These are phyloP conservation scores for Puccinia horiana DNA, from an alignment of 1,284 basidiomycete genomes.

Conservation along the genomic window DNA sequence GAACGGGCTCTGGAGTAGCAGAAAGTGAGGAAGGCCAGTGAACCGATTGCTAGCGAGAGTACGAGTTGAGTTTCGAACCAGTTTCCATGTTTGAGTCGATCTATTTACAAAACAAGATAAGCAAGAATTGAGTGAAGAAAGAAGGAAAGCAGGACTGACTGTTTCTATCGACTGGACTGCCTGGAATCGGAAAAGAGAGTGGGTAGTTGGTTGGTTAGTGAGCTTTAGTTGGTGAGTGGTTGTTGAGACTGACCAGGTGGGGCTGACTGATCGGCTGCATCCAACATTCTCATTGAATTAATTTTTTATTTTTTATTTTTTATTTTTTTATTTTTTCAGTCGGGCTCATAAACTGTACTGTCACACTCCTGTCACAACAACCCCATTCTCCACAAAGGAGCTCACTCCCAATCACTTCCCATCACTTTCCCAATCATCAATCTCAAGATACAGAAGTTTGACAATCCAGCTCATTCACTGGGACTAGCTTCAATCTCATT, in stretches of 20 bases:
- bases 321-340: too few species aligned
- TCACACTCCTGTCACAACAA: too few species aligned
- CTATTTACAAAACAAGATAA: neutral
- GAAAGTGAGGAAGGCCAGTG: conserved; percentile 32
- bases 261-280: neutral
- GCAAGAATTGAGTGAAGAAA: neutral
- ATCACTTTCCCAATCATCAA: too few species aligned
- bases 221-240: neutral
- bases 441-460: too few species aligned
- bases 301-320: neutral
- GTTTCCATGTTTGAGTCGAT: conserved; percentile 38
- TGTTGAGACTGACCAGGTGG: neutral
- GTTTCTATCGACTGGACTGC: conserved; percentile 47
- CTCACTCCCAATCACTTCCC: too few species aligned
- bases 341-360: too few species aligned
- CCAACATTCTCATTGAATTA: neutral
- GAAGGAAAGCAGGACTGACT: neutral
- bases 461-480: too few species aligned
- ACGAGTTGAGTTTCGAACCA: conserved; percentile 45
- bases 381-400: too few species aligned
- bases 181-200: neutral
- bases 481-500: too few species aligned
- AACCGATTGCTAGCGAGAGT: conserved; percentile 26
- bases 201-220: neutral
- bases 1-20: conserved; percentile 24